Conservation (phyloP, 139 green algal genomes). For the Edaphochlamys debaryana region DNA sequence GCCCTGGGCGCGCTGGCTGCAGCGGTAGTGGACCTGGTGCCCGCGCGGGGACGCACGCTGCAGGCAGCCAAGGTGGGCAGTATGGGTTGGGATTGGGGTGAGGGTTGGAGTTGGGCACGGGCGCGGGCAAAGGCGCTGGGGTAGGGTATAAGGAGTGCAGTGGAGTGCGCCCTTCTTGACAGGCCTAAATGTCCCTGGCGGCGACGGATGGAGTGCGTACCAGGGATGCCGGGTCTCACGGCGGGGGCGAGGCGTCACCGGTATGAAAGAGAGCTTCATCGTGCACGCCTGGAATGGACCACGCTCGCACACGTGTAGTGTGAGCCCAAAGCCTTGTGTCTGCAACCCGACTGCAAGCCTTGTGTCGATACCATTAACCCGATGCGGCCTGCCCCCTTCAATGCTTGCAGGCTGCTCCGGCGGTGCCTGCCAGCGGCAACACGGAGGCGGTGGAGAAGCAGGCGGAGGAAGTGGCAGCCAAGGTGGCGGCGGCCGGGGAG, state of each 20-base stretch:
- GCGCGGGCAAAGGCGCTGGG: too few species aligned
- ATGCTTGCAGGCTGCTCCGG: neutral
- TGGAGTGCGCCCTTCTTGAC: too few species aligned
- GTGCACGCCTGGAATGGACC: too few species aligned
- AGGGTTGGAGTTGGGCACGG: neutral
- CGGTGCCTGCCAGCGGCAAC: too few species aligned
- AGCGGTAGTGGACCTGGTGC: conserved; percentile 15
- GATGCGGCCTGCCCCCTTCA: too few species aligned
- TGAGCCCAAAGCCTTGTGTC: neutral
- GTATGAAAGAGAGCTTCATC: too few species aligned
- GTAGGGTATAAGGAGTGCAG: neutral
- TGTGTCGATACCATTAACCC: neutral
- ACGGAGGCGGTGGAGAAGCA: neutral
- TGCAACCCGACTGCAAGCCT: neutral
- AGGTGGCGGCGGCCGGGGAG: neutral
- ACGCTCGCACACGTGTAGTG: too few species aligned
- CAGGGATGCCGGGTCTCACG: neutral
- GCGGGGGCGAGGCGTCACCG: too few species aligned
- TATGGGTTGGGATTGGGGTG: neutral
- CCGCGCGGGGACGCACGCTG: conserved; percentile 6
- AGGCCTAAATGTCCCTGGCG: too few species aligned
- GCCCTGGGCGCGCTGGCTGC: neutral
- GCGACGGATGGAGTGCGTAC: too few species aligned
- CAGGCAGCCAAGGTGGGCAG: neutral
- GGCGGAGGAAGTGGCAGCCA: neutral